Evolutionary conservation across 805 yeast genomes (phyloP), one percentile per base, ranked within the genome.

Genomic region (Blastobotrys parvus): DNA sequence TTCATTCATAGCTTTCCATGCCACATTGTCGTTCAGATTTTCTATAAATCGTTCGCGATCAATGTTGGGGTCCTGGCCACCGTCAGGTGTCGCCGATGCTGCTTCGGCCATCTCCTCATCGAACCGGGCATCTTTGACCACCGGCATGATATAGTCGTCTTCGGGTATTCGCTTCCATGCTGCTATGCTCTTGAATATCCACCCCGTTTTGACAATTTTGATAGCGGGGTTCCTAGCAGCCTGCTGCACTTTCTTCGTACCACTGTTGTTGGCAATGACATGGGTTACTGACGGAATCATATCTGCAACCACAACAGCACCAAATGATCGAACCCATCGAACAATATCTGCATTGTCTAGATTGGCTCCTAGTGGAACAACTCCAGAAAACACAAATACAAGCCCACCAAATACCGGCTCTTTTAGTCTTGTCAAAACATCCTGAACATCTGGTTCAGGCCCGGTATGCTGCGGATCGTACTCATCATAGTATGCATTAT

Each of bases 261-360:
- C 79, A 1, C 88, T 78, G 41, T 80, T 80, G 46, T 80, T 75
- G 34, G 96, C 85, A 15, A 90, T 80, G 2, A 90, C 83, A 61
- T 90, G 98, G 0, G 97, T 92, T 2, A 94, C 89, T 1, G 75
- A 67, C 15, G 77, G 75, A 37, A 74, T 70, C 19, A 83, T 79
- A 45, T 85, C 88, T 3, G 78, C 69, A 1, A 82, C 82, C 5
- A 90, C 88, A 2, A 69, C 69, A 0, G 95, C 97, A 1, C 98
- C 98, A 69, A 90, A 90, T 43, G 89, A 85, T 39, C 75, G 74
- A 10, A 90, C 84, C 97, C 97, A 90, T 18, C 81, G 77, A 1
- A 89, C 96, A 35, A 92, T 84, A 58, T 87, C 95, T 3, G 94
- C 92, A 27, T 71, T 65, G 41, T 82, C 80, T 15, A 84, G 64